Percentiles rank a stretch among this genome's conserved stretches.
These are phyloP conservation scores for Cercospora zeina DNA, from an alignment of 2,329 filamentous ascomycete species.

Conservation along the genomic window DNA sequence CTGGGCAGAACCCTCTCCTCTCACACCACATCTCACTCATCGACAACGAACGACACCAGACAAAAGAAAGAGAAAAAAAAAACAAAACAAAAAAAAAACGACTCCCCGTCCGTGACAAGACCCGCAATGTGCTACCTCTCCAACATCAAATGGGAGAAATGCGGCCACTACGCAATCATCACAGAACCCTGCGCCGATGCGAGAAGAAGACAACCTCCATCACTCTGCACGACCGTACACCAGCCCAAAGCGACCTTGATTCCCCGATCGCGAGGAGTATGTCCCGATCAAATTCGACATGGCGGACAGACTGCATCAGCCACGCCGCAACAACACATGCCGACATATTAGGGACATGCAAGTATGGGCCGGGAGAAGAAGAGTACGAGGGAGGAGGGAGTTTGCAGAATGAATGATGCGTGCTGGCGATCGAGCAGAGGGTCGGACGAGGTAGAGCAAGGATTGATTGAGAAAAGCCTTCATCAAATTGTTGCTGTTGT, in stretches of 20 bases:
- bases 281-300: conserved; percentile 27
- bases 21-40: no score
- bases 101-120: no score
- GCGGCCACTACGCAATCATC: conserved; percentile 27
- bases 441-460: no score
- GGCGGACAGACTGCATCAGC: conserved; percentile 15
- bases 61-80: no score
- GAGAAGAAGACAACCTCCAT: conserved; percentile 22
- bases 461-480: no score
- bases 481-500: no score
- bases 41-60: no score
- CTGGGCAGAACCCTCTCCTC: no score
- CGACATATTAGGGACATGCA: conserved; percentile 12
- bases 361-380: background rate
- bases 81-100: no score
- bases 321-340: conserved; percentile 17
- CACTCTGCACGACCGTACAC: conserved; percentile 27
- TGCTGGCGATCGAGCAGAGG: no score
- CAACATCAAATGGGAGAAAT: conserved; percentile 27
- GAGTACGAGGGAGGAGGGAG: background rate
- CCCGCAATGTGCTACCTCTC: conserved; percentile 24
- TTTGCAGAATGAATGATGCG: background rate
- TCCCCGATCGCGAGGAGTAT: conserved; percentile 19
- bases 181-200: conserved; percentile 25
- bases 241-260: conserved; percentile 26